Evolutionary conservation across 495 filamentous ascomycete species (phyloP).

Genomic region (Aspergillus panamensis): DNA sequence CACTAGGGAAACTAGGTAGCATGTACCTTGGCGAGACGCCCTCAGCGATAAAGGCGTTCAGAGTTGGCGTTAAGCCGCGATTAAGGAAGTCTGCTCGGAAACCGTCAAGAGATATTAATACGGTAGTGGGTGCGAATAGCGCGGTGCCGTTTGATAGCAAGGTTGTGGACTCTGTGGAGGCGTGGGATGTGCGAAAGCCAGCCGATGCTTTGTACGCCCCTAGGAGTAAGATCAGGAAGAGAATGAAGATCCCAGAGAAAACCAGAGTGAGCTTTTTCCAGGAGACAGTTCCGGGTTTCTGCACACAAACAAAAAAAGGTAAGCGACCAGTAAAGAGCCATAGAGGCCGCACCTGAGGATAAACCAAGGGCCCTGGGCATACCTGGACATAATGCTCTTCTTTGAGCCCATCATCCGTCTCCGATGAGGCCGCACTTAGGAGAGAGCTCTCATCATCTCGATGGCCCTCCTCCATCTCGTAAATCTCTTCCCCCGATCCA

Average conservation of each 20-base stretch:
- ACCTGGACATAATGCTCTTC: slow-evolving; percentile 36
- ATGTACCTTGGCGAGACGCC: slow-evolving; percentile 90
- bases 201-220: slow-evolving; percentile 54
- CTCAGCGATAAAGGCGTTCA: slow-evolving; percentile 72
- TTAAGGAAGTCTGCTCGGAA: slow-evolving; percentile 95
- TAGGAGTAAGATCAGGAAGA: slow-evolving; percentile 52
- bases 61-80: slow-evolving; percentile 74
- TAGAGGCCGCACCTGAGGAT: background rate
- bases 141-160: slow-evolving; percentile 65
- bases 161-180: slow-evolving; percentile 14
- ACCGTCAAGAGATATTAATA: slow-evolving; percentile 91
- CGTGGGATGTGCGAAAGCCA: slow-evolving; percentile 28
- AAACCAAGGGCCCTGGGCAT: slow-evolving; percentile 2
- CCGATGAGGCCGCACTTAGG: slow-evolving; percentile 41
- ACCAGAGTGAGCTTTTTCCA: slow-evolving; percentile 34
- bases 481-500: slow-evolving; percentile 76
- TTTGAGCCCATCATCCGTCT: slow-evolving; percentile 34
- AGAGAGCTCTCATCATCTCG: slow-evolving; percentile 57
- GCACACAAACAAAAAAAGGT: background rate
- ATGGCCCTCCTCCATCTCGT: slow-evolving; percentile 82
- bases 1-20: slow-evolving; percentile 88
- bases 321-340: background rate
- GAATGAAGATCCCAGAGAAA: slow-evolving; percentile 38
- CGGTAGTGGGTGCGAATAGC: slow-evolving; percentile 83
- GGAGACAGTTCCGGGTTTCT: slow-evolving; percentile 23